These are phyloP conservation scores for Chrysopogon serrulatus DNA, from an alignment of 176 grass and related monocot genomes.

Conservation along the genomic window DNA sequence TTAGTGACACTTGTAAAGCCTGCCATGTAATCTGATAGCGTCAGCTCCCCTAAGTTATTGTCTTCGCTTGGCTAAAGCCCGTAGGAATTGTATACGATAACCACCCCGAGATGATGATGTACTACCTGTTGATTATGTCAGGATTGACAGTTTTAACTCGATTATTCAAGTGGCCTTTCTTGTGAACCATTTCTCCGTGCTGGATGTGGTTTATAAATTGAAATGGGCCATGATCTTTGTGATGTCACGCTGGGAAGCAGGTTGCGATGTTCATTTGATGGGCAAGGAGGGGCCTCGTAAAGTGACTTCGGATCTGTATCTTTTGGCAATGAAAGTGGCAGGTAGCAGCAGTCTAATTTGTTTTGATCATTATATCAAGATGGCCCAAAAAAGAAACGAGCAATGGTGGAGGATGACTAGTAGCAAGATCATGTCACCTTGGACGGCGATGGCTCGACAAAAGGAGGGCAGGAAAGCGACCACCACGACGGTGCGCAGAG, in stretches of 20 bases:
- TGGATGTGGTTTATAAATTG: neutral
- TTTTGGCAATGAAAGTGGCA: neutral
- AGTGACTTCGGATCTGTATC: neutral
- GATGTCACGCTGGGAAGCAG: neutral
- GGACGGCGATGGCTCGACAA: neutral
- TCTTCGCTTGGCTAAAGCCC: neutral
- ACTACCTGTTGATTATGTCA: neutral
- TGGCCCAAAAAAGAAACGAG: too few species aligned
- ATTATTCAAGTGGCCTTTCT: neutral
- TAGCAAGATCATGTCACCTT: neutral
- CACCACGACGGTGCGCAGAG: neutral
- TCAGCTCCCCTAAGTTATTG: conserved; percentile 10
- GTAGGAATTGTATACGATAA: conserved; percentile 6
- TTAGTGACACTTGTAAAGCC: conserved; percentile 30
- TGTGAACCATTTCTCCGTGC: neutral
- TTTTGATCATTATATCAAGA: neutral
- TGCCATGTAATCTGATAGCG: conserved; percentile 36
- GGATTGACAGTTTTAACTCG: neutral
- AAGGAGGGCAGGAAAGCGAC: neutral
- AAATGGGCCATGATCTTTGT: neutral
- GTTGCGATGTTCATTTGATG: neutral
- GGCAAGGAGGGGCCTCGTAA: neutral
- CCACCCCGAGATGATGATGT: conserved; percentile 7
- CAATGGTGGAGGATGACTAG: neutral
- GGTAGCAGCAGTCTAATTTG: neutral